Evolutionary conservation across 2,329 filamentous ascomycete genomes (phyloP).

Genomic region (Anthostomella pinea): DNA sequence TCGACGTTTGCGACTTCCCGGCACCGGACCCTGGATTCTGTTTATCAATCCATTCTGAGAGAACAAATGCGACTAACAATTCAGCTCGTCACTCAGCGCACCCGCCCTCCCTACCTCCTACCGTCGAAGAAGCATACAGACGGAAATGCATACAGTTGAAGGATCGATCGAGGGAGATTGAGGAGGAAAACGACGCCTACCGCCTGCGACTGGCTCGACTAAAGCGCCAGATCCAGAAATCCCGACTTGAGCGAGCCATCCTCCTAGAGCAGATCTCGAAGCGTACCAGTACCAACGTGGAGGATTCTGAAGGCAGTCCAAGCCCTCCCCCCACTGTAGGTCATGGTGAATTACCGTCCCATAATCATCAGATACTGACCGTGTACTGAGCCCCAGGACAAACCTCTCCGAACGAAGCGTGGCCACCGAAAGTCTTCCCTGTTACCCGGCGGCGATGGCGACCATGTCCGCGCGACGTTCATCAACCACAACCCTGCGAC

Average conservation of each 20-base stretch:
- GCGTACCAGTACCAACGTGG: slow-evolving; percentile 70
- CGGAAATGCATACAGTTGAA: slow-evolving; percentile 95
- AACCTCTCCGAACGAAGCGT: slow-evolving; percentile 72
- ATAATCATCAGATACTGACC: slow-evolving; percentile 20
- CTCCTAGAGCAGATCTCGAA: slow-evolving; percentile 70
- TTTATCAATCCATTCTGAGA: too few relatives aligned
- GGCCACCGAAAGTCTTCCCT: slow-evolving; percentile 62
- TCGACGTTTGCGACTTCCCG: too few relatives aligned
- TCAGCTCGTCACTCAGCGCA: slow-evolving; percentile 36
- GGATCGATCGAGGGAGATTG: slow-evolving; percentile 85
- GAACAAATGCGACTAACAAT: slow-evolving; percentile 38
- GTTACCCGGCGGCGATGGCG: slow-evolving; percentile 41
- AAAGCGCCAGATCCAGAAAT: slow-evolving; percentile 83
- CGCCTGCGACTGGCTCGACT: slow-evolving; percentile 75
- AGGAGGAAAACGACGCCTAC: slow-evolving; percentile 84
- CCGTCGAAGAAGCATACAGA: slow-evolving; percentile 93
- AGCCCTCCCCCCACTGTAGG: slow-evolving; percentile 76
- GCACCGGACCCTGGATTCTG: too few relatives aligned
- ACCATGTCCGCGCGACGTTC: slow-evolving; percentile 38
- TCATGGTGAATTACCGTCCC: slow-evolving; percentile 19
- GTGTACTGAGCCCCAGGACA: slow-evolving; percentile 65
- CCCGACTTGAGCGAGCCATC: slow-evolving; percentile 81
- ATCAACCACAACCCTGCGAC: slow-evolving; percentile 46
- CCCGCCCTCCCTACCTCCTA: slow-evolving; percentile 70
- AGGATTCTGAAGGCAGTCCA: slow-evolving; percentile 75